Percentiles rank a stretch among this genome's conserved stretches.
phyloP scores from a whole-genome alignment of 169 alveolate species.

The Plasmodium sp. region DNA sequence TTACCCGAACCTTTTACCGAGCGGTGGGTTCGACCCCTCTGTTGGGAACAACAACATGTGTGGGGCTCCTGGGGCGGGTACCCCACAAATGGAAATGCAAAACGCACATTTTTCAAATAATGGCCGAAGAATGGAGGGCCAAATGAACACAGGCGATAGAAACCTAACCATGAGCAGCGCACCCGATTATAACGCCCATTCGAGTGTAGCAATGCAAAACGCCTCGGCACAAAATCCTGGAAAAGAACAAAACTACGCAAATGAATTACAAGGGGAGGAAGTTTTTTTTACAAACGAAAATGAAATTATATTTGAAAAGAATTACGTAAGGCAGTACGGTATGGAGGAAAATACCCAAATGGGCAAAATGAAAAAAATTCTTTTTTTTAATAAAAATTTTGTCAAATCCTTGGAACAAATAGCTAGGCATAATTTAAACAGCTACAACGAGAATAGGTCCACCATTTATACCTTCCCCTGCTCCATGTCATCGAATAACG shows the following conservation, averaged over 20 bases:
- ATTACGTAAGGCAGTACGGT: constrained; percentile 1
- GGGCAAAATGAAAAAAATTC: background rate
- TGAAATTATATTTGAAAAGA: constrained; percentile 48
- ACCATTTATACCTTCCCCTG: constrained; percentile 57
- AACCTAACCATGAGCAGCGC: background rate
- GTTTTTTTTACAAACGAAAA: constrained; percentile 19
- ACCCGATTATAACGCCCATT: background rate
- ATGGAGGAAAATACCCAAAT: background rate
- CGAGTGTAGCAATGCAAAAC: background rate
- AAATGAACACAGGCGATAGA: background rate
- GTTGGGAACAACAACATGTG: background rate
- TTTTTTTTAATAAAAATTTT: constrained; percentile 43
- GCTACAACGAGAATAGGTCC: constrained; percentile 60
- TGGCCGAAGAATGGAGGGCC: background rate
- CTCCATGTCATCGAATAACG: constrained; percentile 20
- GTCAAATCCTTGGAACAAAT: constrained; percentile 46
- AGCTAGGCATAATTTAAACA: constrained; percentile 43
- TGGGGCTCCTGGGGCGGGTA: background rate
- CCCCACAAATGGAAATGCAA: background rate
- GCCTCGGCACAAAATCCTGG: background rate
- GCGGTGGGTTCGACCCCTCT: background rate
- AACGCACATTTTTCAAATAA: background rate
- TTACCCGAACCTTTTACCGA: constrained; percentile 6
- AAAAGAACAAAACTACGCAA: background rate
- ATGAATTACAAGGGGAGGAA: background rate